Evolutionary conservation across 108 stramenopile species (phyloP).

Genomic region (Cyclotella kingstonii): DNA sequence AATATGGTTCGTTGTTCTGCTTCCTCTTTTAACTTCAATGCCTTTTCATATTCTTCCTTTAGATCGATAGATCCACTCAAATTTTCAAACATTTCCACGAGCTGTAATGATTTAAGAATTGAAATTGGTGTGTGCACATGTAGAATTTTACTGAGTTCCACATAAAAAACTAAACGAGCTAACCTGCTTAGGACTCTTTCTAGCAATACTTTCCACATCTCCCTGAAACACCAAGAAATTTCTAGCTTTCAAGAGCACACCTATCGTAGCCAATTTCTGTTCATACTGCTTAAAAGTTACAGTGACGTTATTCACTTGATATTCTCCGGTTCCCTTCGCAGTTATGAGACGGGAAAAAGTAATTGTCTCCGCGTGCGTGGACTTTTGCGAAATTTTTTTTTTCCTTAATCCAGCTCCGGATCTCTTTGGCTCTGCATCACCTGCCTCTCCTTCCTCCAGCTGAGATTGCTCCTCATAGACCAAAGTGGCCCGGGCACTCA

Average conservation of each 20-base stretch:
- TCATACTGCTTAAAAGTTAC: conserved; percentile 89
- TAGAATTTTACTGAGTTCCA: too few species aligned
- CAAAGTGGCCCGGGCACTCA: conserved; percentile 71
- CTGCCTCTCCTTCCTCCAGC: conserved; percentile 37
- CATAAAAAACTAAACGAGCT: too few species aligned
- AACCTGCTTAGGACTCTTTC: conserved; percentile 90
- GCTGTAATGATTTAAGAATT: conserved; percentile 1
- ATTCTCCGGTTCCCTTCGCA: conserved; percentile 79
- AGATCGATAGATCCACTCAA: conserved; percentile 83
- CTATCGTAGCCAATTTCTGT: conserved; percentile 76
- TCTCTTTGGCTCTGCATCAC: conserved; percentile 26
- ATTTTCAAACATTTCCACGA: conserved; percentile 91
- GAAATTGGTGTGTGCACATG: too few species aligned
- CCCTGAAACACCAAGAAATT: conserved; percentile 99
- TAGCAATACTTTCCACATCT: conserved; percentile 95
- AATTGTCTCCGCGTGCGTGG: conserved; percentile 44
- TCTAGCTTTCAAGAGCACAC: conserved; percentile 96
- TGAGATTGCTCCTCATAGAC: conserved; percentile 54
- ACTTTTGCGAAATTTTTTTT: conserved; percentile 16
- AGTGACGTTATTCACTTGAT: conserved; percentile 76
- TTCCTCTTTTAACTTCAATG: conserved; percentile 78
- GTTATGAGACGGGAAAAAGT: conserved; percentile 87
- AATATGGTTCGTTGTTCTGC: conserved; percentile 85
- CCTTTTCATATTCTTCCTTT: conserved; percentile 79
- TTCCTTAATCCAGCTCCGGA: conserved; percentile 19